Base-by-base conservation (phyloP, 2,329 filamentous ascomycete species). In the Fusarium sambucinum region DNA sequence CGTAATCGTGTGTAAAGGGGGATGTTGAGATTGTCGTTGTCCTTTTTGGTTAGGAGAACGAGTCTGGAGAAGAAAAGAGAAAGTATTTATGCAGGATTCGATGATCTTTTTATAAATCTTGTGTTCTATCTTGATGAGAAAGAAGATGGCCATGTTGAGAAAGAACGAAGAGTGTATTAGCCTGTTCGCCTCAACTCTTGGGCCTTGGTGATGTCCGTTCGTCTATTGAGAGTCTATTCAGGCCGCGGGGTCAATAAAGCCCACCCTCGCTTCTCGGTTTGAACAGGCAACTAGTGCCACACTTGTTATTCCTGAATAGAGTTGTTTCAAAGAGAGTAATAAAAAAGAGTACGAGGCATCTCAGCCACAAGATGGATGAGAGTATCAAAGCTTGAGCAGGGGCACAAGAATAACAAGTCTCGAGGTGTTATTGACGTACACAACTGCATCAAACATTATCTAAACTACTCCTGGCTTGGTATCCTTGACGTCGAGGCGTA, bases 41-140 rank as follows among this genome's bases (percentile, higher is more conserved):
- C 64, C 58, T 71, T 63, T 70, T 63, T 61, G 63, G 67, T 63
- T 64, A 71, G 63, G 65, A 57, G 59, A 62, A 70, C 63, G 64
- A 74, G 68, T 57, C 68, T 74, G 73, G 38, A 48, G 66, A 66
- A 27, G 55, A 42, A 66, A 72, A 40, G 45, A 40, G 52, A 45
- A 33, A 38, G 41, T 38, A 47, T 47, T 52, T 50, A 38, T 57
- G 47, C 38, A 47, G 37, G 54, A 61, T 50, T 27, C 9, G 29
- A 21, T 10, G 41, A 35, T 8, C 44, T 38, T 44, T 72, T 74
- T 74, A 74, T 74, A 73, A 60, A 59, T 30, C 17, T 33, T 21
- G 12, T 44, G 60, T 38, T 32, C 25, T 33, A 19, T 54, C 19
- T 16, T 37, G 42, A 29, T 46, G 13, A 45, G 47, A 51, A 51